These are phyloP conservation scores for Phlegmacium glaucopus DNA, from an alignment of 768 basidiomycete genomes.

Conservation along the genomic window DNA sequence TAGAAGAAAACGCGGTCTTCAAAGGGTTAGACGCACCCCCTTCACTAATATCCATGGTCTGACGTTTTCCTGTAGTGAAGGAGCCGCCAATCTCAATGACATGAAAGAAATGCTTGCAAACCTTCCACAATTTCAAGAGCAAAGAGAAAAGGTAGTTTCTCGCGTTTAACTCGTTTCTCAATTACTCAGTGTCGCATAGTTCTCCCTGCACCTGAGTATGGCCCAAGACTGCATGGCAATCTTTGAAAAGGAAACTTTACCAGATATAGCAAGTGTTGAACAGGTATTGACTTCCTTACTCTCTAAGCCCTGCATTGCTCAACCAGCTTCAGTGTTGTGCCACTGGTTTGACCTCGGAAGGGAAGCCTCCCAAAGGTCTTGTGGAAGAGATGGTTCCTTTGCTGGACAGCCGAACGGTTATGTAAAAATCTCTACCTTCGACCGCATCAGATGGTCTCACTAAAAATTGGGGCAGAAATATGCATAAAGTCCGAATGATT, in stretches of 20 bases:
- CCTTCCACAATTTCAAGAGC: constrained; percentile 92
- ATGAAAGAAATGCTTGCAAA: constrained; percentile 99
- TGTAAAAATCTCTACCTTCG: constrained; percentile 47
- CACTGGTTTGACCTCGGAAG: constrained; percentile 87
- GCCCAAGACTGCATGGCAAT: constrained; percentile 96
- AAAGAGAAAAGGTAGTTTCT: constrained; percentile 77
- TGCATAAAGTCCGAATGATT: constrained; percentile 94
- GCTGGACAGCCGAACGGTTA: constrained; percentile 80
- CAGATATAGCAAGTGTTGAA: constrained; percentile 83
- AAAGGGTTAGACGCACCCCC: constrained; percentile 53
- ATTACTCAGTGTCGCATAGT: constrained; percentile 44
- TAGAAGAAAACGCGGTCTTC: constrained; percentile 93
- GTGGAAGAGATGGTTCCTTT: constrained; percentile 99
- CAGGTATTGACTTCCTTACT: constrained; percentile 52
- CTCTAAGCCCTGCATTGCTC: neutral
- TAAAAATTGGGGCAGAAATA: constrained; percentile 48
- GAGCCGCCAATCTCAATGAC: constrained; percentile 87
- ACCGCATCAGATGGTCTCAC: too few relatives aligned
- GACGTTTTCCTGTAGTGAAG: constrained; percentile 43
- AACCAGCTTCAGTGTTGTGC: constrained; percentile 72
- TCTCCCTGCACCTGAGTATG: constrained; percentile 96
- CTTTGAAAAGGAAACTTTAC: constrained; percentile 85
- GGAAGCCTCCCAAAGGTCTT: constrained; percentile 89
- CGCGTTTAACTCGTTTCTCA: neutral
- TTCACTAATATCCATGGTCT: constrained; percentile 1